Conservation (phyloP, 352 stramenopile genomes). For the Globisporangium megalacanthum region DNA sequence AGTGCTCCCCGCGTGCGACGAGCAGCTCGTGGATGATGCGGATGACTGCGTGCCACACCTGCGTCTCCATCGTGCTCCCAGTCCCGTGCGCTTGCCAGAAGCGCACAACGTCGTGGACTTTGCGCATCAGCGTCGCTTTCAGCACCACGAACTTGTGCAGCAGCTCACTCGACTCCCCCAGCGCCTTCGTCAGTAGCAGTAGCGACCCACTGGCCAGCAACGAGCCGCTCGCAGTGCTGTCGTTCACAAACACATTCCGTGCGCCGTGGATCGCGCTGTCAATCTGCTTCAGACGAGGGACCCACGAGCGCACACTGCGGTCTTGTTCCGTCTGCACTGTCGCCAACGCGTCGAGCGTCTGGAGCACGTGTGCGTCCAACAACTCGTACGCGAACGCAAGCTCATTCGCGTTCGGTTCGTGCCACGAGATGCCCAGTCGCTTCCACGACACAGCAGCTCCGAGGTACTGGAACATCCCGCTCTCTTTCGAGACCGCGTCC, state of each 20-base stretch:
- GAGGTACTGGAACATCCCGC: constrained; percentile 58
- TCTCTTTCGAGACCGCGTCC: constrained; percentile 28
- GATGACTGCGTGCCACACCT: constrained; percentile 44
- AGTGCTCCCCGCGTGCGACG: constrained; percentile 44
- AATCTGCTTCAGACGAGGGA: constrained; percentile 39
- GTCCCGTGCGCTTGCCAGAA: constrained; percentile 48
- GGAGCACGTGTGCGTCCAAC: constrained; percentile 43
- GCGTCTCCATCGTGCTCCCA: constrained; percentile 46
- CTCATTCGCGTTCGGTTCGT: constrained; percentile 52
- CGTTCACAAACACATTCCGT: constrained; percentile 40
- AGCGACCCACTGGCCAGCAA: constrained; percentile 22
- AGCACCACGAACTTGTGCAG: constrained; percentile 28
- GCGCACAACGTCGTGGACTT: constrained; percentile 28
- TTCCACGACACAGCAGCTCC: constrained; percentile 48
- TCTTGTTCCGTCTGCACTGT: constrained; percentile 19
- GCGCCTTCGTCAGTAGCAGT: constrained; percentile 29
- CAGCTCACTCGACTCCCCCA: constrained; percentile 25
- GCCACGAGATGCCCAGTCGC: constrained; percentile 43
- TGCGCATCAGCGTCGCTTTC: constrained; percentile 36
- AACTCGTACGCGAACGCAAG: constrained; percentile 48
- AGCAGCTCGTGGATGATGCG: constrained; percentile 45
- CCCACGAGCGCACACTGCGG: constrained; percentile 40
- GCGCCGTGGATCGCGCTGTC: constrained; percentile 36
- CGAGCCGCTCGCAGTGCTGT: constrained; percentile 8
- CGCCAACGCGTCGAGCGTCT: constrained; percentile 23